A percentile compares a stretch with the other conserved stretches of the same genome.
phyloP scores from a whole-genome alignment of 441 rosid genomes.

The Jatropha podagrica region DNA sequence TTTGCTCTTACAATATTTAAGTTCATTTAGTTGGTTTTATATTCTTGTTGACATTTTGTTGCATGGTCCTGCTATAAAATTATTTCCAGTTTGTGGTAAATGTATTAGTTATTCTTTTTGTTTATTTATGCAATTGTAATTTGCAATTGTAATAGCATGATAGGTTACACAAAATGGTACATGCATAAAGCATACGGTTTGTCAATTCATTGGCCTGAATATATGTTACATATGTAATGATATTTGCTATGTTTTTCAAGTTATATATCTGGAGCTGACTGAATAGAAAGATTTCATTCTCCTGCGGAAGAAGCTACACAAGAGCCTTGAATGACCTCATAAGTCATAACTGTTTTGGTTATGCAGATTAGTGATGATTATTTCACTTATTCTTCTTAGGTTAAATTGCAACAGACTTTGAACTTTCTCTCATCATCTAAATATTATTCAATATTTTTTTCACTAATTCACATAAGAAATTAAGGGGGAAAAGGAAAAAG shows the following conservation, averaged over 20 bases:
- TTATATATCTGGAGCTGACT: background rate
- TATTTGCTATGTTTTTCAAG: background rate
- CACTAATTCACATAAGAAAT: background rate
- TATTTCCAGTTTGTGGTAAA: background rate
- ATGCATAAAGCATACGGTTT: background rate
- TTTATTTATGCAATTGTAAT: background rate
- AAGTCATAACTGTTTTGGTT: background rate
- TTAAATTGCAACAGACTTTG: background rate
- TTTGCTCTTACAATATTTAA: background rate
- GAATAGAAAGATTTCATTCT: background rate
- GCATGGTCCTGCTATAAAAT: background rate
- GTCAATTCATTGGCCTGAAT: background rate
- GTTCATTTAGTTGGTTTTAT: background rate
- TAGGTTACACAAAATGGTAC: background rate
- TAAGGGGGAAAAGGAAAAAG: background rate
- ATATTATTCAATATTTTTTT: background rate
- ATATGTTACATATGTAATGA: too few relatives aligned
- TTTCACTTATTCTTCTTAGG: background rate
- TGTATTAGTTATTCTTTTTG: background rate
- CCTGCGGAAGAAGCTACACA: background rate
- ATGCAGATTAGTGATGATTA: background rate
- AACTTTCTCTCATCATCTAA: slow-evolving; percentile 2
- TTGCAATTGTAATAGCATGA: too few relatives aligned
- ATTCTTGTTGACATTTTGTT: background rate
- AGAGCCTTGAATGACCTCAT: background rate